Evolutionary conservation across 495 filamentous ascomycete species (phyloP), one percentile per base, ranked within the genome.

Genomic region (Penicillium parvum): DNA sequence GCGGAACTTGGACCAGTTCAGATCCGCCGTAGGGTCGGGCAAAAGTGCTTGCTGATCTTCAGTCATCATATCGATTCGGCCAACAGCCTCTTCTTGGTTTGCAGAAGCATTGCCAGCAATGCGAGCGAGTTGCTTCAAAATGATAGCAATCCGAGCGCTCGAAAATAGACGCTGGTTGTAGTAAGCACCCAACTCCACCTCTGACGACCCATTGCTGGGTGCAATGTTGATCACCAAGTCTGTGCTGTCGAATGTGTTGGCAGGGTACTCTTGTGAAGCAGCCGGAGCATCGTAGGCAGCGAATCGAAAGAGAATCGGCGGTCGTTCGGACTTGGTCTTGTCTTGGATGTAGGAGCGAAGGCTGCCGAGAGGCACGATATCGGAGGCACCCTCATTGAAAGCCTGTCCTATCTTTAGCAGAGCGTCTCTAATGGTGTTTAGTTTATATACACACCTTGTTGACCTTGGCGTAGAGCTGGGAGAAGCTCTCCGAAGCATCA

Each of bases 1-100:
- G 40, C 76, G 71, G 60, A 83, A 96, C 48, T 77, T 79, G 28
- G 82, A 83, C 90, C 90, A 96, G 57, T 92, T 73, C 35, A 95
- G 76, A 55, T 89, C 78, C 7, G 66, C 56, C 0, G 84, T 89
- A 8, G 90, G 88, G 62, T 92, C 83, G 10, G 88, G 89, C 15
- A 87, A 61, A 37, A 76, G 56, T 6, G 52, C 53, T 12, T 46
- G 51, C 38, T 75, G 69, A 18, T 71, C 65, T 12, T 61, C 57
- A 7, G 73, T 75, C 61, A 69, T 68, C 48, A 75, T 64, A 20
- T 74, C 67, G 32, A 76, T 68, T 12, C 62, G 61, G n/a, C 71
- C 68, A 36, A 76, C 52, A 12, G 68, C 55, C 33, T 72, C 59
- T 21, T 71, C 61, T 1, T 73, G 68, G 40, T 67, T 68, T 5